These are phyloP conservation scores for Cephaloascus fragrans DNA, from an alignment of 805 yeast genomes.

Conservation along the genomic window DNA sequence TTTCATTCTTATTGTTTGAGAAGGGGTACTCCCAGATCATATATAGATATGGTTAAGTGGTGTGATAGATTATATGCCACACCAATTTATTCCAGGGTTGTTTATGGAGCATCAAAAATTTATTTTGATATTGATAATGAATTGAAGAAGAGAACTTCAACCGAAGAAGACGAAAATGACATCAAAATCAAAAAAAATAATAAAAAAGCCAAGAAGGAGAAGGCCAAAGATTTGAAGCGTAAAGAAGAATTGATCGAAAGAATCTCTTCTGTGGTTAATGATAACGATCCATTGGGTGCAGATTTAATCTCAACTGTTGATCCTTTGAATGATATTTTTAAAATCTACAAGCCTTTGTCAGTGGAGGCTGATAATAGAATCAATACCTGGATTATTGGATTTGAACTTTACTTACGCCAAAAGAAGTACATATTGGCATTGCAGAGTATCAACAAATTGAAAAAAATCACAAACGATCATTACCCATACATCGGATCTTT, in stretches of 20 bases:
- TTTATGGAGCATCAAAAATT: constrained; percentile 51
- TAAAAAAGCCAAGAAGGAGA: constrained; percentile 50
- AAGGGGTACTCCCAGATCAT: constrained; percentile 83
- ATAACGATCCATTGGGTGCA: constrained; percentile 53
- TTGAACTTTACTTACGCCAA: constrained; percentile 26
- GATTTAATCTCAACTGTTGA: constrained; percentile 20
- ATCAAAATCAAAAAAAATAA: constrained; percentile 13
- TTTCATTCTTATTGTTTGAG: constrained; percentile 90
- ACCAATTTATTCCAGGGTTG: constrained; percentile 64
- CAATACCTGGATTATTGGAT: constrained; percentile 33
- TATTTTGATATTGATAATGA: constrained; percentile 32
- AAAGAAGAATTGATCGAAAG: constrained; percentile 41
- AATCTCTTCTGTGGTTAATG: constrained; percentile 30
- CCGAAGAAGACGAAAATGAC: constrained; percentile 4
- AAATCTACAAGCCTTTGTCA: constrained; percentile 27
- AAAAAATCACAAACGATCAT: constrained; percentile 19
- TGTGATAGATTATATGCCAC: constrained; percentile 63
- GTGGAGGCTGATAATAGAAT: constrained; percentile 28
- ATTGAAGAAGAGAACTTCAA: constrained; percentile 8
- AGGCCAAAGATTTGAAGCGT: constrained; percentile 37
- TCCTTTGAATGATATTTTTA: constrained; percentile 35
- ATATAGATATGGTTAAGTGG: constrained; percentile 72
- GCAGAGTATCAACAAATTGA: constrained; percentile 34
- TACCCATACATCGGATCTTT: constrained; percentile 13
- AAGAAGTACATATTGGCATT: constrained; percentile 36